phyloP scores from a whole-genome alignment of 148 eudicot genomes.

The Oxyria digyna region DNA sequence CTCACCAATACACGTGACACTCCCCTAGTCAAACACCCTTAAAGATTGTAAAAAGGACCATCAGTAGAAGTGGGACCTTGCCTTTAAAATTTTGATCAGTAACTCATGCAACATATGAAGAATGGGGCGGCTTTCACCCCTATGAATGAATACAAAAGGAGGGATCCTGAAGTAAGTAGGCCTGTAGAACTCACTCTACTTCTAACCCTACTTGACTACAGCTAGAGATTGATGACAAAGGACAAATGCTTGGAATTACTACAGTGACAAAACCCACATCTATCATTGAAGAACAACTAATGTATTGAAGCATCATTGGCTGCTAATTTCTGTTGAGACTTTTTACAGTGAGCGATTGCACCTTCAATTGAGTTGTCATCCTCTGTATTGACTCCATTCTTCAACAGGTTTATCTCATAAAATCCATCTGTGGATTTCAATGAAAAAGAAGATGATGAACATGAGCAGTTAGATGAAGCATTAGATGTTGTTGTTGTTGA shows the following conservation, averaged over 20 bases:
- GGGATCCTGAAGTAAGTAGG: neutral
- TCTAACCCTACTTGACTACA: slow-evolving; percentile 1
- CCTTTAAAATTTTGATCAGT: neutral
- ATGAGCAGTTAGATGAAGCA: slow-evolving; percentile 22
- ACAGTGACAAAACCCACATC: neutral
- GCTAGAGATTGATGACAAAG: neutral
- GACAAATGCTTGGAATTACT: neutral
- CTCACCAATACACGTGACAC: slow-evolving; percentile 9
- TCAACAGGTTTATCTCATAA: slow-evolving; percentile 32
- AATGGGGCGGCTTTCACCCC: slow-evolving; percentile 3
- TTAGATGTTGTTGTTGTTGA: slow-evolving; percentile 26
- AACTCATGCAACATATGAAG: slow-evolving; percentile 2
- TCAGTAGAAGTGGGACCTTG: neutral
- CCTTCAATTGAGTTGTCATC: slow-evolving; percentile 58
- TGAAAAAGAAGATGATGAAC: slow-evolving; percentile 38
- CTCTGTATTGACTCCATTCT: slow-evolving; percentile 46
- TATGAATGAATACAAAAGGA: neutral
- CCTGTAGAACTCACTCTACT: neutral
- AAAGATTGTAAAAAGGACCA: neutral
- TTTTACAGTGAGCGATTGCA: slow-evolving; percentile 74
- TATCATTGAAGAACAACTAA: neutral
- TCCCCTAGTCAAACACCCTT: slow-evolving; percentile 10
- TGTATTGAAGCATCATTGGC: neutral
- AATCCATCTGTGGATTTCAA: slow-evolving; percentile 26
- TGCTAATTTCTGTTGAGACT: slow-evolving; percentile 32